Base-by-base conservation (phyloP, 257 asterid genomes). In the Rhazya stricta region DNA sequence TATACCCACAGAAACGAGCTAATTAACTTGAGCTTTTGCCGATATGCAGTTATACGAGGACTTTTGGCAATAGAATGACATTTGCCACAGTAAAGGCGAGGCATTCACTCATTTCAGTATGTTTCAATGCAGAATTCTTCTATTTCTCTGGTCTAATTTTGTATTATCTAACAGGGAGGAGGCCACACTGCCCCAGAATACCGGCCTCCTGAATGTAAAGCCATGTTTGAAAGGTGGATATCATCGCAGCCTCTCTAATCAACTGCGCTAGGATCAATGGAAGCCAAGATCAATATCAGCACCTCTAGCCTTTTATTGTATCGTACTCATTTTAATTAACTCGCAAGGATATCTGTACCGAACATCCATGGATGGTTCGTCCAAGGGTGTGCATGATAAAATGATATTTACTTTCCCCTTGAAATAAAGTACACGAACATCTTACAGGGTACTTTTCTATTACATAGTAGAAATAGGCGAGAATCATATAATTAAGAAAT, bases 111-210 rank as follows among this genome's bases (percentile, higher is more conserved):
- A 51, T 60, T 74, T 73, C 30, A 3, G 1, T 25, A n/a, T 56
- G 11, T 42, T 73, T 9, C 30, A 57, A 23, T 4, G 16, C 34
- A 15, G 12, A 23, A 16, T 19, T 58, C 6, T 48, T 12, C 8
- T 6, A 19, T 6, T 37, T n/a, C 23, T 18, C 27, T 53, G 30
- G 36, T 19, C 21, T 77, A 41, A 32, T 4, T 46, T 60, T 51
- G 27, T 18, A 51, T 19, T 51, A 2, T 19, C 21, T 29, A 42
- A 42, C 72, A 79, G 83, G 86, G 83, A 79, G 86, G 79, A 36
- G 86, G 86, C 30, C 86, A 82, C 56, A 82, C 83, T 30, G 79
- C 83, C 46, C 85, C 83, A 18, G 86, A 73, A 74, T 82, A 73
- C 76, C 77, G 43, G 50, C 83, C 81, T 48, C 67, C 60, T 37